Conservation (phyloP, 1,284 basidiomycete species). For the Coriolopsis trogii region DNA sequence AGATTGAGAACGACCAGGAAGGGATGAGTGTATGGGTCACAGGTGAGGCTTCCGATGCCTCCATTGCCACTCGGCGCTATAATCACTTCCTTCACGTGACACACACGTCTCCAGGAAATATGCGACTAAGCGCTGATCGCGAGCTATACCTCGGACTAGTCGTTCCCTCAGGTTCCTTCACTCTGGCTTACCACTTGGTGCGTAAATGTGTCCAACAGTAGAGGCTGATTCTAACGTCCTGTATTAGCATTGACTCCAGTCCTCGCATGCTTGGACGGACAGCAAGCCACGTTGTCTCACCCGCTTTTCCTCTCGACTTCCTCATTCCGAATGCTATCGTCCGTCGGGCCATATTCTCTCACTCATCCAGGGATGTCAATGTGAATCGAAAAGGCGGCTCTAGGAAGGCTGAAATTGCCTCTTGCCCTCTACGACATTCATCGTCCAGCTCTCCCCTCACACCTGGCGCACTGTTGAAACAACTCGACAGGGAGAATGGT, state of each 20-base stretch:
- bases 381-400: too few species aligned
- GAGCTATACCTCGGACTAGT: too few species aligned
- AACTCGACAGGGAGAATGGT: constrained; percentile 12
- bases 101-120: too few species aligned
- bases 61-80: too few species aligned
- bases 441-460: constrained; percentile 4
- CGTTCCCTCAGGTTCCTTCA: too few species aligned
- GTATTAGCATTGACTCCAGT: neutral
- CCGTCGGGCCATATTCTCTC: neutral
- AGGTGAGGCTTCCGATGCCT: too few species aligned
- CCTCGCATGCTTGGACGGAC: constrained; percentile 23
- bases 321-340: constrained; percentile 25
- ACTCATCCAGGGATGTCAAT: neutral
- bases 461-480: constrained; percentile 9
- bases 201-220: too few species aligned
- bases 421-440: neutral
- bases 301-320: constrained; percentile 30
- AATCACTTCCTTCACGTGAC: neutral
- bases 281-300: constrained; percentile 18
- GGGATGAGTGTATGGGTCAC: too few species aligned
- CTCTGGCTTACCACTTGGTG: too few species aligned
- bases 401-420: neutral
- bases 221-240: too few species aligned
- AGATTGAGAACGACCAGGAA: neutral
- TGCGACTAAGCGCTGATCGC: too few species aligned